Evolutionary conservation across 2,329 filamentous ascomycete genomes (phyloP), one percentile per base, ranked within the genome.

Genomic region (Calycina herbarum): DNA sequence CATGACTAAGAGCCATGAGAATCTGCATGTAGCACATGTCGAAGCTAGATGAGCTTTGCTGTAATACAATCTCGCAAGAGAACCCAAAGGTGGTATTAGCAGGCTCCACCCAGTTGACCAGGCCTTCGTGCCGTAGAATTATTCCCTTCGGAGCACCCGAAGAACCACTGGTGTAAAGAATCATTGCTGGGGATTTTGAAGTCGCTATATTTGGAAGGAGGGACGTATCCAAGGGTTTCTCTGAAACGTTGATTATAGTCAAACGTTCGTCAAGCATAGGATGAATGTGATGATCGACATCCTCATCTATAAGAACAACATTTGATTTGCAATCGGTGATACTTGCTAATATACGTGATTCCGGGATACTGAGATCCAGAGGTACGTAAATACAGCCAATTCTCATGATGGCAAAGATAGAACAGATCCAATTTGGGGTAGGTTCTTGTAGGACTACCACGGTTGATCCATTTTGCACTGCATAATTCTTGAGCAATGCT

Each of bases 361-460:
- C 60, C 0, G 73, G 71, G 6, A 68, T 72, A 11, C 72, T 70
- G 3, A 69, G 66, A 62, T 79, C 77, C 11, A 79, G 60, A 0
- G 77, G 77, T 5, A 78, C 62, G 59, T 78, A 79, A 3, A 73
- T 66, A 7, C 71, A 75, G 2, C 77, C 76, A 29, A 75, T 64
- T 1, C 71, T 67, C 57, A 76, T 59, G 27, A 78, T 73, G 3
- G 76, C 77, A 2, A 79, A 68, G 59, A 77, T 65, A 5, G 74
- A 76, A 48, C 70, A 73, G 33, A 76, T 70, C 70, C 70, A 74
- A 42, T 74, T 67, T 7, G 63, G 56, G 29, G 62, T 62, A 5
- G 68, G 63, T n/a, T 71, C 62, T 17, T 65, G 62, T 20, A 81
- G 78, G 1, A 84, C 79, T 15, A 11, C 38, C 15, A 40, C 38